A percentile compares a stretch with the other conserved stretches of the same genome.
Conservation (phyloP, 495 filamentous ascomycete genomes). For the Penicillium chermesinum region DNA sequence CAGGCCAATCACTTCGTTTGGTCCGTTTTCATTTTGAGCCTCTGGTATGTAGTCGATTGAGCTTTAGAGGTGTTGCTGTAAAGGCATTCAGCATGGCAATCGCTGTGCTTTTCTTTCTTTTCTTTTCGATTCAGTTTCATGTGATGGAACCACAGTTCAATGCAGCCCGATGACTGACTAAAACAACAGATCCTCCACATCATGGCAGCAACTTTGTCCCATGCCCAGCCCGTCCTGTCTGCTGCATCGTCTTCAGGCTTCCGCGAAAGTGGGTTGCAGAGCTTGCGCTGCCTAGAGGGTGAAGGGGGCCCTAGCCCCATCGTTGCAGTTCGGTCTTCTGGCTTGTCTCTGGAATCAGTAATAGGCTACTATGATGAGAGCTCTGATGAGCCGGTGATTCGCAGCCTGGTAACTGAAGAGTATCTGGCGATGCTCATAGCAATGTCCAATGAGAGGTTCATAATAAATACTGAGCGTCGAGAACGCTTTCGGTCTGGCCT, state of each 20-base stretch:
- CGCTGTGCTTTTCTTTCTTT: too few relatives aligned
- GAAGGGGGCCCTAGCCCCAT: slow-evolving; percentile 53
- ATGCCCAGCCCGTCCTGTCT: slow-evolving; percentile 66
- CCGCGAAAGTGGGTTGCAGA: slow-evolving; percentile 73
- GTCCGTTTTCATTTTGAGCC: slow-evolving; percentile 92
- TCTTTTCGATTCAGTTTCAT: too few relatives aligned
- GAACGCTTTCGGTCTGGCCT: slow-evolving; percentile 48
- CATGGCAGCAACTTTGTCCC: slow-evolving; percentile 62
- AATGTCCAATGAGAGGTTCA: slow-evolving; percentile 73
- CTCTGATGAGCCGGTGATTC: slow-evolving; percentile 27
- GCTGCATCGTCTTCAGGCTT: slow-evolving; percentile 79
- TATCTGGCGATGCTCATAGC: slow-evolving; percentile 60
- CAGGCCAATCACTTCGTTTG: slow-evolving; percentile 42
- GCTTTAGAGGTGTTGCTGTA: neutral
- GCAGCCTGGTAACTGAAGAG: slow-evolving; percentile 44
- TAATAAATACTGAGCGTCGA: slow-evolving; percentile 65
- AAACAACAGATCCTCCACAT: slow-evolving; percentile 75
- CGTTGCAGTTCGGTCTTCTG: slow-evolving; percentile 76
- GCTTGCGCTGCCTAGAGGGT: slow-evolving; percentile 35
- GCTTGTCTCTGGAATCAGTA: slow-evolving; percentile 71
- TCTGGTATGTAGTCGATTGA: slow-evolving; percentile 57
- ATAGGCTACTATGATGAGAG: slow-evolving; percentile 52
- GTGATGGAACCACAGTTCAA: too few relatives aligned
- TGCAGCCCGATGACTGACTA: neutral
- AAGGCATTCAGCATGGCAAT: too few relatives aligned